Percentiles rank a stretch among this genome's conserved stretches.
Conservation (phyloP, 331 rosid genomes). For the Pyracantha coccinea region DNA sequence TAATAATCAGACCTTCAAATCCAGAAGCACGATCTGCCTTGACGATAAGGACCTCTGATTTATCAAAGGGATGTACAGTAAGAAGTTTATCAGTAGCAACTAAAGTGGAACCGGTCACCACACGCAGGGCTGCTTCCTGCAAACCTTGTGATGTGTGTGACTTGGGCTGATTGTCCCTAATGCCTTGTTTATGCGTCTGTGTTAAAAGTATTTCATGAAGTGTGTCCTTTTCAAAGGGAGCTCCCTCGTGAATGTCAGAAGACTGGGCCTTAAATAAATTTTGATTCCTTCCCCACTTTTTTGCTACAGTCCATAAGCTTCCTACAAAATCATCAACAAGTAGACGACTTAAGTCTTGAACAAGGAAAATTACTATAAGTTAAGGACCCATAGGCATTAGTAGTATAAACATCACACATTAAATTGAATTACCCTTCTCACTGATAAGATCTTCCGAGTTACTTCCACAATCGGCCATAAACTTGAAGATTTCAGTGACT, state of each 20-base stretch:
- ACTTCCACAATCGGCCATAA: slow-evolving; percentile 70
- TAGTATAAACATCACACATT: neutral
- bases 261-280: slow-evolving; percentile 15
- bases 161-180: slow-evolving; percentile 24
- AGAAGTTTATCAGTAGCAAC: slow-evolving; percentile 63
- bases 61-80: slow-evolving; percentile 54
- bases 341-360: neutral
- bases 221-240: slow-evolving; percentile 12
- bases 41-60: slow-evolving; percentile 62
- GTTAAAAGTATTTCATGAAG: slow-evolving; percentile 32
- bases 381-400: neutral
- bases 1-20: slow-evolving; percentile 76
- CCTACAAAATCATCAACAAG: slow-evolving; percentile 26
- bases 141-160: slow-evolving; percentile 22
- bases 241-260: slow-evolving; percentile 28
- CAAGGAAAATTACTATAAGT: neutral
- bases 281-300: slow-evolving; percentile 17
- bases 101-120: slow-evolving; percentile 55
- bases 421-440: slow-evolving; percentile 52
- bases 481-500: slow-evolving; percentile 58
- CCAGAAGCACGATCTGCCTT: slow-evolving; percentile 55
- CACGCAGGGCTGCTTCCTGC: slow-evolving; percentile 30
- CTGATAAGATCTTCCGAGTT: slow-evolving; percentile 41
- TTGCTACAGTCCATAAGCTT: slow-evolving; percentile 38
- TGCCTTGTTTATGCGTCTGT: slow-evolving; percentile 26